These are phyloP conservation scores for Phytophthora fragariaefolia DNA, from an alignment of 352 stramenopile genomes.

Conservation along the genomic window DNA sequence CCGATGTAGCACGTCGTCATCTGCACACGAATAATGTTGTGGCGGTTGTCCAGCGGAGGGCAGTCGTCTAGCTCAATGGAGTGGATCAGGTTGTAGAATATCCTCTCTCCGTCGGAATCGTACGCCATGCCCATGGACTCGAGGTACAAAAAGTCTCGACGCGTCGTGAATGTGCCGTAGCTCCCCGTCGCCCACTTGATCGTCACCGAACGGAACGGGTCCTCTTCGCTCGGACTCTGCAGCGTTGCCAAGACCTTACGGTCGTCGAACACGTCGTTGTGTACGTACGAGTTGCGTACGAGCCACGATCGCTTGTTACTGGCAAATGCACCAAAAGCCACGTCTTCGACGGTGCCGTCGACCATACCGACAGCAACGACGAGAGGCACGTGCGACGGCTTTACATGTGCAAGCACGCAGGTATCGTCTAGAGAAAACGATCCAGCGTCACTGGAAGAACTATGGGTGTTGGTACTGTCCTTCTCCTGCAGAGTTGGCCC, in stretches of 20 bases:
- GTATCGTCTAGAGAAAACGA: conserved; percentile 37
- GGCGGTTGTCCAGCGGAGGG: conserved; percentile 23
- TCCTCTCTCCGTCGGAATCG: conserved; percentile 37
- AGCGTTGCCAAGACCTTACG: conserved; percentile 45
- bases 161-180: conserved; percentile 40
- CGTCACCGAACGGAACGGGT: conserved; percentile 49
- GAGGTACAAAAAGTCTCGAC: conserved; percentile 47
- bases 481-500: conserved; percentile 13
- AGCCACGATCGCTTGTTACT: conserved; percentile 33
- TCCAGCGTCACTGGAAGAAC: conserved; percentile 40
- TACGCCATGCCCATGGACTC: conserved; percentile 49
- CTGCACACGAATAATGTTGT: conserved; percentile 45
- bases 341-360: conserved; percentile 49
- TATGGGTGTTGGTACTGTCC: conserved; percentile 37
- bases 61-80: conserved; percentile 43
- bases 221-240: conserved; percentile 35
- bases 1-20: conserved; percentile 57
- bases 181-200: conserved; percentile 44
- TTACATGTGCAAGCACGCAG: conserved; percentile 28
- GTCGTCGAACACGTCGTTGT: conserved; percentile 44
- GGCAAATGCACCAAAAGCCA: conserved; percentile 38
- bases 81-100: conserved; percentile 54
- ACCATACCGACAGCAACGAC: conserved; percentile 40
- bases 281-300: conserved; percentile 42
- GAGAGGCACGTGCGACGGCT: conserved; percentile 36